Percentiles rank a stretch among this genome's conserved stretches.
Conservation (phyloP, 148 eudicot genomes). For the Simmondsia chinensis region DNA sequence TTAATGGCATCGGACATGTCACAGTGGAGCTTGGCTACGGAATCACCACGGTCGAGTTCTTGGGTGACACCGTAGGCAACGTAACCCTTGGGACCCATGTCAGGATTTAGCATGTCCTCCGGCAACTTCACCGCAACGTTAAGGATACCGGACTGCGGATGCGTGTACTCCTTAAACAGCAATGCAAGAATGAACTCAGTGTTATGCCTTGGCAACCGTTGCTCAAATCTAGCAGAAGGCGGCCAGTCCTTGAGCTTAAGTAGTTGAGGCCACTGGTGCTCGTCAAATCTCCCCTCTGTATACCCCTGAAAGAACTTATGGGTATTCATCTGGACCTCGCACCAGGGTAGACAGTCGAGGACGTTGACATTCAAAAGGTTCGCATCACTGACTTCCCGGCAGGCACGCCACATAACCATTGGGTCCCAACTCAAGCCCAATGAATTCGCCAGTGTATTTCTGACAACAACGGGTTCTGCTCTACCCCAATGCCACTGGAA, state of each 20-base stretch:
- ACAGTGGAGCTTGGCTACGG: slow-evolving; percentile 82
- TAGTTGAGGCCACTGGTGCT: slow-evolving; percentile 77
- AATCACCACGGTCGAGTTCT: slow-evolving; percentile 89
- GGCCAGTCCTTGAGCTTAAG: slow-evolving; percentile 97
- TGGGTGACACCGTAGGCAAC: slow-evolving; percentile 70
- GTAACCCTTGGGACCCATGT: slow-evolving; percentile 87
- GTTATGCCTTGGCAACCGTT: slow-evolving; percentile 83
- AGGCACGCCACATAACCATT: slow-evolving; percentile 91
- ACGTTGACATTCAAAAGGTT: slow-evolving; percentile 51
- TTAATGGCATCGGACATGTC: slow-evolving; percentile 97
- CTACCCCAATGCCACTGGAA: slow-evolving; percentile 85
- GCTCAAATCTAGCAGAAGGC: slow-evolving; percentile 51
- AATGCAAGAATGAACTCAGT: slow-evolving; percentile 75
- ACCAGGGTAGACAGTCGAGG: slow-evolving; percentile 93
- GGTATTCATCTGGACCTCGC: slow-evolving; percentile 83
- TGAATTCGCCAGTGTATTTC: slow-evolving; percentile 42
- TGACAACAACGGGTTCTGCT: slow-evolving; percentile 93
- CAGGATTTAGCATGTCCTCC: slow-evolving; percentile 65
- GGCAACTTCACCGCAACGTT: slow-evolving; percentile 81
- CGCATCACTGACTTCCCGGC: slow-evolving; percentile 32
- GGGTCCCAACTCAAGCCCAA: slow-evolving; percentile 96
- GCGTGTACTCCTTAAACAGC: slow-evolving; percentile 74
- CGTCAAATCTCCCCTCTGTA: slow-evolving; percentile 53
- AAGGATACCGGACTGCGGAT: slow-evolving; percentile 59
- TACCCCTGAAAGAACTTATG: slow-evolving; percentile 76